Conservation (phyloP, 2,329 filamentous ascomycete genomes). For the Aspergillus udagawae region DNA sequence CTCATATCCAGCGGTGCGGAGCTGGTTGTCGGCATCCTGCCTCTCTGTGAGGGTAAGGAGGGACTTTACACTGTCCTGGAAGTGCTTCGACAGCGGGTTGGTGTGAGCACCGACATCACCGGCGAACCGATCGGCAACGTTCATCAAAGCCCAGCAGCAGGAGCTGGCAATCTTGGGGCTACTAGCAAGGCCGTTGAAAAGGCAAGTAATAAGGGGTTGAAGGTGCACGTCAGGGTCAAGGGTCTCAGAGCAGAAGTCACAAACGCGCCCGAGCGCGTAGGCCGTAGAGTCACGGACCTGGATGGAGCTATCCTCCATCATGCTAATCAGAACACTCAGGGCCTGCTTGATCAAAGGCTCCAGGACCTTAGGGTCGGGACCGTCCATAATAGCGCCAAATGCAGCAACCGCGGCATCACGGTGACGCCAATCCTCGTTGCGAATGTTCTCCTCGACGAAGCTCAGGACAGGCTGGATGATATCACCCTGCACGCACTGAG, state of each 20-base stretch:
- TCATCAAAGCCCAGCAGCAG: constrained; percentile 99
- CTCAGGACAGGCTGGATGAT: constrained; percentile 81
- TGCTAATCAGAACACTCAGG: constrained; percentile 82
- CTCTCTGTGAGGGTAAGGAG: constrained; percentile 80
- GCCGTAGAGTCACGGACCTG: constrained; percentile 95
- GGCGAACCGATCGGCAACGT: constrained; percentile 91
- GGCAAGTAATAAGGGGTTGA: constrained; percentile 75
- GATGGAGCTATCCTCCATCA: constrained; percentile 84
- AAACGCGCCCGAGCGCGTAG: constrained; percentile 92
- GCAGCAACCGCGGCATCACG: constrained; percentile 95
- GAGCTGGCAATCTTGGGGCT: constrained; percentile 96
- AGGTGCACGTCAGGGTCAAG: constrained; percentile 84
- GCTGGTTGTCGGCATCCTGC: constrained; percentile 75
- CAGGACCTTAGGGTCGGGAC: constrained; percentile 85
- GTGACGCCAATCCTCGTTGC: constrained; percentile 88
- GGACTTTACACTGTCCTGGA: constrained; percentile 84
- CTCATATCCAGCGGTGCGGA: constrained; percentile 94
- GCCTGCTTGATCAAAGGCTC: constrained; percentile 96
- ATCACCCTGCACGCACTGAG: constrained; percentile 80
- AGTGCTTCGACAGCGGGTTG: constrained; percentile 86
- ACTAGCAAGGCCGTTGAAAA: constrained; percentile 86
- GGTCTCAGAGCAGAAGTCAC: constrained; percentile 84
- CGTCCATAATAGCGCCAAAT: constrained; percentile 98
- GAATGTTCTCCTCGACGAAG: constrained; percentile 89
- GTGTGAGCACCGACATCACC: constrained; percentile 73